Percentiles rank a stretch among this genome's conserved stretches.
Conservation (phyloP, 805 yeast species). For the Jamesozyma lodderae region DNA sequence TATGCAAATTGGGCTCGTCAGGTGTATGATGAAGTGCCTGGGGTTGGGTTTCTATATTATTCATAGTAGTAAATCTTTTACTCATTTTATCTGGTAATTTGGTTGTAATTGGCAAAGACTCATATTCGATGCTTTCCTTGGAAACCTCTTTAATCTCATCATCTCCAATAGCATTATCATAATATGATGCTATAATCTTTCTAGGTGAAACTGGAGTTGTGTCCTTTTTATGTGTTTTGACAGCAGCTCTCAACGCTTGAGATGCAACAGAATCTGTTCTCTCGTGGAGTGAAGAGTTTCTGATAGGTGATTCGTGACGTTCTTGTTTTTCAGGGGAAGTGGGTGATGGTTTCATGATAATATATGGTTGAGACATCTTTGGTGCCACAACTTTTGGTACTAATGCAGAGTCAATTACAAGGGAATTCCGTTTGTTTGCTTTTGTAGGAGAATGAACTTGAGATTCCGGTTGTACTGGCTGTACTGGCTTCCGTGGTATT, state of each 20-base stretch:
- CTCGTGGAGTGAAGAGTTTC: slow-evolving; percentile 21
- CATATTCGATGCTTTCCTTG: background rate
- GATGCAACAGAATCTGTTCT: slow-evolving; percentile 48
- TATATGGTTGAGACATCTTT: slow-evolving; percentile 54
- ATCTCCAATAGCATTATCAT: too few relatives aligned
- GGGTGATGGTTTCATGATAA: slow-evolving; percentile 36
- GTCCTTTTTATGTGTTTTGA: slow-evolving; percentile 43
- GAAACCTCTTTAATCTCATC: background rate
- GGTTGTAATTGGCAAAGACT: background rate
- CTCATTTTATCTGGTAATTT: too few relatives aligned
- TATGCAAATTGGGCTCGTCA: too few relatives aligned
- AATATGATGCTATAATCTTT: background rate
- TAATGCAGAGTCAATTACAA: slow-evolving; percentile 24
- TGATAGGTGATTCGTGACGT: background rate
- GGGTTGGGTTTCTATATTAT: too few relatives aligned
- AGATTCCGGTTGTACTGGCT: too few relatives aligned
- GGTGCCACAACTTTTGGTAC: slow-evolving; percentile 53
- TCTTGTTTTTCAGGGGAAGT: background rate
- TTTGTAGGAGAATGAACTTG: slow-evolving; percentile 33
- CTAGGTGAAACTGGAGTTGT: too few relatives aligned
- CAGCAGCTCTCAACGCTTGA: slow-evolving; percentile 60
- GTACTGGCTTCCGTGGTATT: too few relatives aligned
- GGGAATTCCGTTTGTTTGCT: slow-evolving; percentile 24
- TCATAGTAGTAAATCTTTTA: too few relatives aligned
- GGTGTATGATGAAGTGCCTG: too few relatives aligned